These are phyloP conservation scores for Cyclanthera cordifolia DNA, from an alignment of 306 rosid species.

Conservation along the genomic window DNA sequence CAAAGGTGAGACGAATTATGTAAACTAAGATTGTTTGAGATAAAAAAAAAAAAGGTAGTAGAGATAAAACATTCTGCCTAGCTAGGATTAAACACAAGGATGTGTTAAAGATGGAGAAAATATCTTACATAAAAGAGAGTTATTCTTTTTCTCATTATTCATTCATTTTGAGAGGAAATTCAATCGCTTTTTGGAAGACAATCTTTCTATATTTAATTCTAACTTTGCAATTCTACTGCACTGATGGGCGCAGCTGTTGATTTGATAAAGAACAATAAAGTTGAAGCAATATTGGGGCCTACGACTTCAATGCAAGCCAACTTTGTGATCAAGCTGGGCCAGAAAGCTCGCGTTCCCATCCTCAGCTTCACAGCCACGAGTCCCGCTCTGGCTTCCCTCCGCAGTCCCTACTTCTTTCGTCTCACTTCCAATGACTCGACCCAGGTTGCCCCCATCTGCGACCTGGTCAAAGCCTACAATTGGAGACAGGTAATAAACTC, in stretches of 20 bases:
- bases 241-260: slow-evolving; percentile 15
- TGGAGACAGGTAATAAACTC: slow-evolving; percentile 20
- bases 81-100: too few relatives aligned
- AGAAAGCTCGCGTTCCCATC: slow-evolving; percentile 38
- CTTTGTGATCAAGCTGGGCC: slow-evolving; percentile 37
- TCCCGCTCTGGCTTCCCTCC: slow-evolving; percentile 29
- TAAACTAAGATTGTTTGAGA: too few relatives aligned
- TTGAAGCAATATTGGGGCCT: slow-evolving; percentile 39
- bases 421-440: slow-evolving; percentile 27
- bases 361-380: slow-evolving; percentile 43
- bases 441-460: slow-evolving; percentile 31
- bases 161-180: too few relatives aligned
- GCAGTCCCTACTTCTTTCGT: slow-evolving; percentile 36
- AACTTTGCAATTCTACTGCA: neutral
- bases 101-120: too few relatives aligned
- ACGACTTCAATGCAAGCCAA: slow-evolving; percentile 32
- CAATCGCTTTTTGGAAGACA: too few relatives aligned
- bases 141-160: neutral
- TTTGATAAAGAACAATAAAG: slow-evolving; percentile 17
- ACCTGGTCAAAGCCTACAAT: slow-evolving; percentile 27
- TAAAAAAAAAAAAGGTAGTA: too few relatives aligned
- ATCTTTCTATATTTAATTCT: neutral
- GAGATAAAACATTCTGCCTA: too few relatives aligned
- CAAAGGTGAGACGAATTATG: too few relatives aligned
- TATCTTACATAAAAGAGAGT: too few relatives aligned